phyloP scores from a whole-genome alignment of 345 rosid species.

The Mercurialis annua region DNA sequence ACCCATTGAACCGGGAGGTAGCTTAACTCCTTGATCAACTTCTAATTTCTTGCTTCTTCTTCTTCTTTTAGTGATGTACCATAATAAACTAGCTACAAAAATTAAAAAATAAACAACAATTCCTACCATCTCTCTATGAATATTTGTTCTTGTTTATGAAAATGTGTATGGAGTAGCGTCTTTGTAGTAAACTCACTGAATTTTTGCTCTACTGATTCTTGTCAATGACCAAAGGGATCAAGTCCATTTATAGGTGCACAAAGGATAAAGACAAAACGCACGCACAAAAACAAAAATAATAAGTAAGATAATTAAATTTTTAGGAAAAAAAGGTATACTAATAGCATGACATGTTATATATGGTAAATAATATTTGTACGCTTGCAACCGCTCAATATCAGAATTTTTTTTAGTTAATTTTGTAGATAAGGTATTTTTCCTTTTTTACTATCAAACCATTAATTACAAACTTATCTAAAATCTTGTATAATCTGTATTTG shows the following conservation, averaged over 20 bases:
- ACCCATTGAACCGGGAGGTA: slow-evolving; percentile 78
- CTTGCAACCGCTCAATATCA: slow-evolving; percentile 13
- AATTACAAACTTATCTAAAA: neutral
- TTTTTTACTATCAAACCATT: neutral
- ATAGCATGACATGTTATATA: neutral
- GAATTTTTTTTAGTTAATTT: neutral
- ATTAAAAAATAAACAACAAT: slow-evolving; percentile 27
- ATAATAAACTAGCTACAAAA: slow-evolving; percentile 20
- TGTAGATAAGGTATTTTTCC: too few relatives aligned
- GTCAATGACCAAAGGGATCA: slow-evolving; percentile 2
- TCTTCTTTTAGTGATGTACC: slow-evolving; percentile 15
- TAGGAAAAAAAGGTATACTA: neutral
- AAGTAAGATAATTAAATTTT: too few relatives aligned
- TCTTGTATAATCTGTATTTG: too few relatives aligned
- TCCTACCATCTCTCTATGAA: slow-evolving; percentile 15
- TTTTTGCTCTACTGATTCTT: slow-evolving; percentile 10
- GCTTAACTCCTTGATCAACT: slow-evolving; percentile 25
- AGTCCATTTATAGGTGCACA: slow-evolving; percentile 19
- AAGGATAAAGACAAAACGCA: neutral
- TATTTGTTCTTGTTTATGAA: neutral
- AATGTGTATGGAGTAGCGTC: neutral
- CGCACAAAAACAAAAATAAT: neutral
- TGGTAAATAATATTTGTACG: slow-evolving; percentile 12
- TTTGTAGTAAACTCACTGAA: neutral
- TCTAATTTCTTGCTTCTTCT: slow-evolving; percentile 20